Conservation (phyloP, 2,329 filamentous ascomycete genomes). For the Alternaria triticina region DNA sequence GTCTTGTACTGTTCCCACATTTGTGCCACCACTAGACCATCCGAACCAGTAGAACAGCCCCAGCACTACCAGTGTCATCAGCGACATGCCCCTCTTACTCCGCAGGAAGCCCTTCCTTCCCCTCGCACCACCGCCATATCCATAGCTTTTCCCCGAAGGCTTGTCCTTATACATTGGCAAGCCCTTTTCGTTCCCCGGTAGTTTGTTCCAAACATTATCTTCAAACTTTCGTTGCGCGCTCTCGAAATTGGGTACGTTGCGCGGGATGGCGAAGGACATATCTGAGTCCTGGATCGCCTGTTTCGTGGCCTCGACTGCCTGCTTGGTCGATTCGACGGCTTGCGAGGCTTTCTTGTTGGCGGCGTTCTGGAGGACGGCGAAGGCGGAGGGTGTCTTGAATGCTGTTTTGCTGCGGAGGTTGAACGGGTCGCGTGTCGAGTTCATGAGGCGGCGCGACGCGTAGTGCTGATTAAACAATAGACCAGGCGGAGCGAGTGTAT, state of each 20-base stretch:
- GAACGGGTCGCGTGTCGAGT: constrained; percentile 55
- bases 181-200: constrained; percentile 67
- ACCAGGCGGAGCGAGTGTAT: constrained; percentile 3
- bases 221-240: constrained; percentile 50
- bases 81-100: constrained; percentile 66
- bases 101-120: constrained; percentile 60
- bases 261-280: constrained; percentile 53
- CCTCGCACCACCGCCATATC: constrained; percentile 61
- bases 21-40: constrained; percentile 40
- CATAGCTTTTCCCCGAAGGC: constrained; percentile 71
- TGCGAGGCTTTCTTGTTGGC: constrained; percentile 32
- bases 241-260: constrained; percentile 52
- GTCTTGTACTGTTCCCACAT: constrained; percentile 36
- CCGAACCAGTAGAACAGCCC: constrained; percentile 74
- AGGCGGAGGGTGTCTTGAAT: constrained; percentile 35
- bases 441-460: constrained; percentile 41
- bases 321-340: constrained; percentile 37
- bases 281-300: constrained; percentile 42
- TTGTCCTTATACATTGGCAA: constrained; percentile 99
- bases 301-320: constrained; percentile 42
- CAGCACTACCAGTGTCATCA: constrained; percentile 62
- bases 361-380: constrained; percentile 40
- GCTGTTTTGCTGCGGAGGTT: constrained; percentile 49
- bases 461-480: neutral
- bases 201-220: constrained; percentile 50